Base-by-base conservation (phyloP, 192 early-diverging fungal genomes). In the Backusella morwellensis region DNA sequence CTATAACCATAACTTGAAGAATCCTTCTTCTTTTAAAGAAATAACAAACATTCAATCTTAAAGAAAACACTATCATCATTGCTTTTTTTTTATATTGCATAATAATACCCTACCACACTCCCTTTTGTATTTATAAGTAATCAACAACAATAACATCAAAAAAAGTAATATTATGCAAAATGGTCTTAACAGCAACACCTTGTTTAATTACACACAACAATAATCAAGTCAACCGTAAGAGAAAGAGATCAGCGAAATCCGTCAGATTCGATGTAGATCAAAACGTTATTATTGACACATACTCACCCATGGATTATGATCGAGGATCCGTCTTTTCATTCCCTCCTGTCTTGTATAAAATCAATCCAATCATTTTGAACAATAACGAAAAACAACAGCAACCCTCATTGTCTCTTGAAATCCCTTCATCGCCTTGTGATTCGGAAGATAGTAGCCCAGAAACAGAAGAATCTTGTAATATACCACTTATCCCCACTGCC, bases 231-330 rank as follows among this genome's bases (percentile, higher is more conserved):
- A 23, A 38, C n/a, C 36, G 38, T 14, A 70, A 70, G 11, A 70
- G 76, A 77, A 72, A 70, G 59, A 26, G 68, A 71, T 42, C 47
- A 66, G 36, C 29, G 1, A 68, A 75, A 72, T 68, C 77, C 6
- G 77, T 78, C 29, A 15, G 70, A 72, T 78, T 78, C 47, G 38
- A 73, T 68, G 71, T 50, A 42, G 75, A 76, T 26, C 59, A 78
- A 38, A 40, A 66, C 14, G 72, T 73, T 35, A 66, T 78, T 21
- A 73, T 78, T 4, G 63, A 73, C 35, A 78, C 77, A 2, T 78
- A 78, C 66, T 78, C 77, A 52, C 70, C 77, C 21, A 54, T 54
- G 19, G 77, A 78, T 44, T 78, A 78, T 44, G 77, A 78, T 36
- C 77, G 77, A 52, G 72, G 71, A 32, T 71, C 70, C 26, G 66